Conservation (phyloP, 352 stramenopile genomes). For the Globisporangium megalacanthum region DNA sequence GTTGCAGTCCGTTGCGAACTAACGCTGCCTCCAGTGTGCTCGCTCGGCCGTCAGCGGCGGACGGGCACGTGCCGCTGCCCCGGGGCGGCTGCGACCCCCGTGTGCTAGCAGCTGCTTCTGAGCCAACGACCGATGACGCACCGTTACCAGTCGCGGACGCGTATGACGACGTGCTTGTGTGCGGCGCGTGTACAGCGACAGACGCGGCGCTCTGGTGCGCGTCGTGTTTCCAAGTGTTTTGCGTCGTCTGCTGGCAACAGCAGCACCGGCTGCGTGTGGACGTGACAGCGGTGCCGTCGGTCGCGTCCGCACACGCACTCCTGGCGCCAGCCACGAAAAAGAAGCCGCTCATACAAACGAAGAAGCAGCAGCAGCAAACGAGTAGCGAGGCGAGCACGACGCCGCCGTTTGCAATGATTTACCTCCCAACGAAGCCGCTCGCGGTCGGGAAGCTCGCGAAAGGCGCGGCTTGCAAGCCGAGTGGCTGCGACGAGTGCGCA, state of each 20-base stretch:
- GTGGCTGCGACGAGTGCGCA: neutral
- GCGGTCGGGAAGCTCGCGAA: constrained; percentile 21
- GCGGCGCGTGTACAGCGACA: constrained; percentile 25
- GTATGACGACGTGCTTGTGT: constrained; percentile 34
- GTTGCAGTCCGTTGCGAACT: constrained; percentile 3
- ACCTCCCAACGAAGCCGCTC: constrained; percentile 47
- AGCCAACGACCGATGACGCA: neutral
- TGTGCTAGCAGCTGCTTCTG: constrained; percentile 2
- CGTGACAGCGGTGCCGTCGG: constrained; percentile 13
- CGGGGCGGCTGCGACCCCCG: neutral
- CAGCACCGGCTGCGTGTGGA: constrained; percentile 46
- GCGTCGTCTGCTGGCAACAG: constrained; percentile 40
- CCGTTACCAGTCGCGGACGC: neutral
- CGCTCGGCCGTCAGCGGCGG: neutral
- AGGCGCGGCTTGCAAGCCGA: constrained; percentile 6
- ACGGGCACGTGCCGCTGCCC: neutral
- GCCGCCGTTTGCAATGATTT: constrained; percentile 44
- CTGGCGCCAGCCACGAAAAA: constrained; percentile 28
- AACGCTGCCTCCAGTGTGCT: constrained; percentile 7
- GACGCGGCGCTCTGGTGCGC: constrained; percentile 54
- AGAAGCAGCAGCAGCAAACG: constrained; percentile 5
- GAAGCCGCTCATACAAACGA: constrained; percentile 13
- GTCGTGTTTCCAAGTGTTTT: constrained; percentile 56
- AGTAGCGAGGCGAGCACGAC: neutral
- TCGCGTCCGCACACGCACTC: constrained; percentile 16